Evolutionary conservation across 257 asterid species (phyloP).

Genomic region (Catharanthus roseus): DNA sequence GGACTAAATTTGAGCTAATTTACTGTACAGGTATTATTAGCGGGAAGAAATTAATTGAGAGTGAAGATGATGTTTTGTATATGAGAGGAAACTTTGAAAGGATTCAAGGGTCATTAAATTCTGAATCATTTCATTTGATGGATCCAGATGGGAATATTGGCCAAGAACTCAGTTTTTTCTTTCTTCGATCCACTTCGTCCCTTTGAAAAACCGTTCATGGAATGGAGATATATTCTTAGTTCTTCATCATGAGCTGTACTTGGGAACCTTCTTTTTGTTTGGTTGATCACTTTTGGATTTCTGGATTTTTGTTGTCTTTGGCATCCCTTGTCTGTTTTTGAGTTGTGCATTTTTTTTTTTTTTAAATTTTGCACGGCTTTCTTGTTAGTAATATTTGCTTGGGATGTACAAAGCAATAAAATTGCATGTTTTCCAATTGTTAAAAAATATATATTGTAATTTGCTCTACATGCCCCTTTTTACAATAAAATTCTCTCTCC

Average conservation of each 20-base stretch:
- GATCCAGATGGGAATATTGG: conserved; percentile 48
- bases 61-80: conserved; percentile 41
- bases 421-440: not conserved
- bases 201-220: not conserved
- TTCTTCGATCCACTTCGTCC: conserved; percentile 46
- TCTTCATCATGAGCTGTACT: not conserved
- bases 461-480: too few relatives aligned
- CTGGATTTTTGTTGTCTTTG: conserved; percentile 14
- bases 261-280: not conserved
- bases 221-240: not conserved
- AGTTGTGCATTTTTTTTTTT: conserved; percentile 30
- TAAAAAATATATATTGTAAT: not conserved
- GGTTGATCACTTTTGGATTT: not conserved
- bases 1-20: too few relatives aligned
- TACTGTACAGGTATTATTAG: conserved; percentile 28
- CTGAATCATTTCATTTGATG: conserved; percentile 55
- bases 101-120: conserved; percentile 39
- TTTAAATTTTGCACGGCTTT: conserved; percentile 44
- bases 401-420: conserved; percentile 2
- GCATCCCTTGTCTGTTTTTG: conserved; percentile 25
- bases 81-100: conserved; percentile 53
- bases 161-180: conserved; percentile 53
- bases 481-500: too few relatives aligned
- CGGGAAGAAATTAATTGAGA: conserved; percentile 19
- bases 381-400: conserved; percentile 1